These are phyloP conservation scores for Hylodesmum podocarpum DNA, from an alignment of 306 rosid species.

Conservation along the genomic window DNA sequence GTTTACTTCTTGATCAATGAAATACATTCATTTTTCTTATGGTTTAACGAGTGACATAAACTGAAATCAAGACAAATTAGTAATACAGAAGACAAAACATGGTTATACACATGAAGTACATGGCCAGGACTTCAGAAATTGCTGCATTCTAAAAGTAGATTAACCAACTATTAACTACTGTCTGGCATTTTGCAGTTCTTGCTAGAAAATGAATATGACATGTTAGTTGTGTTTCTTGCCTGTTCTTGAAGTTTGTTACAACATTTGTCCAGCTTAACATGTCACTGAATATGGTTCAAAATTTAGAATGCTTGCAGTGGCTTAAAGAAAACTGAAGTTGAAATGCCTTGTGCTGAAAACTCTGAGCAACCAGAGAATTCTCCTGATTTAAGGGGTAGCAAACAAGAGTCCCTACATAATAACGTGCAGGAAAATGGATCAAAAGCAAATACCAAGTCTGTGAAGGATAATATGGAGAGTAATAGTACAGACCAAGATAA, in stretches of 20 bases:
- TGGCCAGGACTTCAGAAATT: background rate
- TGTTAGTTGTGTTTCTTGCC: background rate
- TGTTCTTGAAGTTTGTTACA: background rate
- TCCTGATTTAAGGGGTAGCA: slow-evolving; percentile 11
- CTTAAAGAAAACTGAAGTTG: slow-evolving; percentile 30
- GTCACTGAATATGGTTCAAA: slow-evolving; percentile 5
- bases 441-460: slow-evolving; percentile 1
- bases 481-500: slow-evolving; percentile 45
- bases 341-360: slow-evolving; percentile 24
- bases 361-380: slow-evolving; percentile 32
- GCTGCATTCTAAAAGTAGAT: background rate
- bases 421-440: slow-evolving; percentile 18
- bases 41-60: background rate
- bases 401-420: slow-evolving; percentile 16
- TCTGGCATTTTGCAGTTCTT: background rate
- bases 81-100: background rate
- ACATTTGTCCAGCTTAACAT: background rate
- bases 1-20: background rate
- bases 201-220: background rate
- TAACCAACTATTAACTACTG: background rate
- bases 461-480: slow-evolving; percentile 31
- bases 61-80: background rate
- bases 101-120: background rate
- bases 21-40: background rate
- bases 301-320: slow-evolving; percentile 46